These are phyloP conservation scores for Nelumbo lutea DNA, from an alignment of 164 flowering plant species.

Conservation along the genomic window DNA sequence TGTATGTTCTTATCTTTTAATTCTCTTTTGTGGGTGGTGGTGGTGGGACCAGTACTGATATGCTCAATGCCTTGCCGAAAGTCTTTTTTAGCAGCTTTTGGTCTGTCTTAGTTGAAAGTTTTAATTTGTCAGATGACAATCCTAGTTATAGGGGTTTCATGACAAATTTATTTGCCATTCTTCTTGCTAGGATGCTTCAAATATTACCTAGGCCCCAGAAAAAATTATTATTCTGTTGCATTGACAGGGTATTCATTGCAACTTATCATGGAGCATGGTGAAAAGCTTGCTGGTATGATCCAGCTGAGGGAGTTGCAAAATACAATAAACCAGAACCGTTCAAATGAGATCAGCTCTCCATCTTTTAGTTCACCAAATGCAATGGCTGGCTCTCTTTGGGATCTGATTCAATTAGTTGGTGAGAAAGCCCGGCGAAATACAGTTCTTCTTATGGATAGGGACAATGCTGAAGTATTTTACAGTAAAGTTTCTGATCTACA, in stretches of 20 bases:
- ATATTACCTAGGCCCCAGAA: background rate
- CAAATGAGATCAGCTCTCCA: conserved; percentile 26
- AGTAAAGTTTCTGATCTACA: conserved; percentile 90
- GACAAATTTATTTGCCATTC: background rate
- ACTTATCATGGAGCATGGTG: conserved; percentile 93
- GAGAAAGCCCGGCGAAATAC: conserved; percentile 75
- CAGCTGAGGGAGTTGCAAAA: conserved; percentile 81
- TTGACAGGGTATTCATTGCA: conserved; percentile 73
- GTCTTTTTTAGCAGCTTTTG: too few relatives aligned
- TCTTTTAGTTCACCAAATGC: conserved; percentile 36
- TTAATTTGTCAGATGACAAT: background rate
- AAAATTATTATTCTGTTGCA: conserved; percentile 2
- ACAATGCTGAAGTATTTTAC: conserved; percentile 93
- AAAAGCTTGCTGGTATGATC: conserved; percentile 85
- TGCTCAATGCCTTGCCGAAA: too few relatives aligned
- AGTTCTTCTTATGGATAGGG: conserved; percentile 96
- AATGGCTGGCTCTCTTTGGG: conserved; percentile 82
- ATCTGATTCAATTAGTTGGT: conserved; percentile 84
- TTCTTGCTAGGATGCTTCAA: background rate
- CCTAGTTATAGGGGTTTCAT: background rate
- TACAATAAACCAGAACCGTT: conserved; percentile 46
- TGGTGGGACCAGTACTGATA: too few relatives aligned
- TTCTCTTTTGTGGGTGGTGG: too few relatives aligned
- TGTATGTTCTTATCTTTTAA: too few relatives aligned
- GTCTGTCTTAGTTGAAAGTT: too few relatives aligned